Base-by-base conservation (phyloP, 2,329 filamentous ascomycete genomes). In the Fusarium dlaminii region DNA sequence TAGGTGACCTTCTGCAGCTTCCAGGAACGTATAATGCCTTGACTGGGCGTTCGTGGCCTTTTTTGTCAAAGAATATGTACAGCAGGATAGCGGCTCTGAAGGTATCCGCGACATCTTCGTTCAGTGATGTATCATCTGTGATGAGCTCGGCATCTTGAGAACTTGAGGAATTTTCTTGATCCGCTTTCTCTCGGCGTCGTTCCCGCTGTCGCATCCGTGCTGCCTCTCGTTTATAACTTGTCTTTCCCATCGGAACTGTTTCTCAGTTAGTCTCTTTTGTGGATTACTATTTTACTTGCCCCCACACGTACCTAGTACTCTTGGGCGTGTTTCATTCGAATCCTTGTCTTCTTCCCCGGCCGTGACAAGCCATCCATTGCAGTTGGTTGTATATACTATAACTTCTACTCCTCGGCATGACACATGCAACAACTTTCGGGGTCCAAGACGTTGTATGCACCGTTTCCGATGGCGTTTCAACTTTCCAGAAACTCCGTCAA, bases 361-460 rank as follows among this genome's bases (percentile, higher is more conserved):
- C 0, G 14, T 4, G 3, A 17, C 7, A 12, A 13, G 22, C 22
- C 15, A 4, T 3, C 11, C 15, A 13, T 32, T 13, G 22, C 5
- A 0, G 7, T 22, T 27, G 8, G 2, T 12, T 20, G 2, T 10
- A 24, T 57, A 43, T 7, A 43, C 15, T 6, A 43, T 34, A 4
- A 57, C 9, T 32, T 15, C 29, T 24, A n/a, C 29, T 5, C n/a
- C 54, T 0, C 17, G 9, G 14, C 17, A 36, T 8, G 8, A 4
- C 2, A 9, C 8, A 6, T 4, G 6, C 2, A 14, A 20, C 0
- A 24, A n/a, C 0, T 12, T 24, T 27, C 54, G 39, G 2, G 17
- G 22, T 1, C 13, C 5, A 13, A 57, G 10, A 0, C 39, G 13
- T 8, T n/a, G 15, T 22, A 45, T 45, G 20, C n/a, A n/a, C 6